Evolutionary conservation across 2,329 filamentous ascomycete genomes (phyloP), one percentile per base, ranked within the genome.

Genomic region (Trichoderma sp.): DNA sequence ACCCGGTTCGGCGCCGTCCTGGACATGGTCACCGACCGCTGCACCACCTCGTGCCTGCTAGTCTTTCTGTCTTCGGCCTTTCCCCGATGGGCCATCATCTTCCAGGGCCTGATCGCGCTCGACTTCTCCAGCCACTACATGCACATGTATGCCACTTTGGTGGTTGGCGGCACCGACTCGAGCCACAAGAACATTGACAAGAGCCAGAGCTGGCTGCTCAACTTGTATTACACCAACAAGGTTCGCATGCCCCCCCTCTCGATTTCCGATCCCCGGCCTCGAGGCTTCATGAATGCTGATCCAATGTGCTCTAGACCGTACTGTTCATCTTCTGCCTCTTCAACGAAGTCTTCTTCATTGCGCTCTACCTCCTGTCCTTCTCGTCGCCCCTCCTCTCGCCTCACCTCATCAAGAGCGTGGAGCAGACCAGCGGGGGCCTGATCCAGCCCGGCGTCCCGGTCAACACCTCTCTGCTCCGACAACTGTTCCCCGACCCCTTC

Each of bases 21-120:
- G 69, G 95, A 99, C 81, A 99, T 99, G 95, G 94, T 99, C 67
- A 99, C 95, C 19, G 95, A 99, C 79, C 90, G 95, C 67, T 98
- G 95, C 83, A 98, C 94, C 34, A 99, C 95, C 3, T 89, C 94
- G 2, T 99, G 95, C 78, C 81, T 99, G 71, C 86, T 99, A 56
- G 93, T 98, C 58, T 99, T 98, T 81, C 81, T 99, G 68, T 92
- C 92, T 47, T 96, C 92, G 15, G 95, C 95, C 21, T 99, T 96
- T 80, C 95, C 95, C 5, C 87, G 93, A 65, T 98, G 92, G 90
- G 89, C 92, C 69, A 93, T 98, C 71, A 75, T 98, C 66, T 99
- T 99, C 84, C 95, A 99, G 81, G 87, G 90, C 51, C 81, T 99
- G 74, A 97, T 99, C 77, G 90, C 90, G 63, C 81, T 99, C 72